Evolutionary conservation across 2,329 filamentous ascomycete genomes (phyloP).

Genomic region (Penicillium sp.): DNA sequence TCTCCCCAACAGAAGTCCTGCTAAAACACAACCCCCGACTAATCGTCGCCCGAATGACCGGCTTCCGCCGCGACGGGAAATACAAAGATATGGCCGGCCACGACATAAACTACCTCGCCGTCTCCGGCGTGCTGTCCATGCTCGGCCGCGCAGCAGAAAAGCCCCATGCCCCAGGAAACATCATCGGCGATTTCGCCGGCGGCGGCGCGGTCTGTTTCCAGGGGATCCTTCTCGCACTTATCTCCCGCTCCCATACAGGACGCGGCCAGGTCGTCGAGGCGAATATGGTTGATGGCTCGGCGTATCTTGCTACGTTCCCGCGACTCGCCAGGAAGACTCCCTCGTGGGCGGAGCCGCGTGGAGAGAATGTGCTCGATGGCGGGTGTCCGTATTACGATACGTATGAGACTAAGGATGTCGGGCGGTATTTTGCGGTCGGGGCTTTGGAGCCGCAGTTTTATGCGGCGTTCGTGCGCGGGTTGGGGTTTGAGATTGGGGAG

Average conservation of each 20-base stretch:
- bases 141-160: conserved; percentile 68
- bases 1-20: conserved; percentile 67
- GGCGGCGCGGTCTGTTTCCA: conserved; percentile 79
- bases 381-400: conserved; percentile 87
- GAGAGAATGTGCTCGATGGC: conserved; percentile 76
- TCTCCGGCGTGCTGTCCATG: conserved; percentile 74
- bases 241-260: conserved; percentile 63
- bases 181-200: conserved; percentile 87
- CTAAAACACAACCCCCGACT: conserved; percentile 68
- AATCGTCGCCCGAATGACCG: conserved; percentile 82
- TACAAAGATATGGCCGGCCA: conserved; percentile 89
- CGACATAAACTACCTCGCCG: conserved; percentile 94
- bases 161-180: conserved; percentile 77
- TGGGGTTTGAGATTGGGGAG: conserved; percentile 55
- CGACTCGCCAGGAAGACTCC: conserved; percentile 64
- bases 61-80: conserved; percentile 81
- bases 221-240: conserved; percentile 76
- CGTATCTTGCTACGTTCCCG: conserved; percentile 75
- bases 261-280: conserved; percentile 86
- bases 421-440: conserved; percentile 80
- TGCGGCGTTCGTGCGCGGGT: conserved; percentile 61
- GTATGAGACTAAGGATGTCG: conserved; percentile 74
- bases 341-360: conserved; percentile 63
- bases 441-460: conserved; percentile 89
- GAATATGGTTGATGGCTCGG: conserved; percentile 91